Evolutionary conservation across 2,329 filamentous ascomycete species (phyloP).

Genomic region (Pseudogymnoascus sp.): DNA sequence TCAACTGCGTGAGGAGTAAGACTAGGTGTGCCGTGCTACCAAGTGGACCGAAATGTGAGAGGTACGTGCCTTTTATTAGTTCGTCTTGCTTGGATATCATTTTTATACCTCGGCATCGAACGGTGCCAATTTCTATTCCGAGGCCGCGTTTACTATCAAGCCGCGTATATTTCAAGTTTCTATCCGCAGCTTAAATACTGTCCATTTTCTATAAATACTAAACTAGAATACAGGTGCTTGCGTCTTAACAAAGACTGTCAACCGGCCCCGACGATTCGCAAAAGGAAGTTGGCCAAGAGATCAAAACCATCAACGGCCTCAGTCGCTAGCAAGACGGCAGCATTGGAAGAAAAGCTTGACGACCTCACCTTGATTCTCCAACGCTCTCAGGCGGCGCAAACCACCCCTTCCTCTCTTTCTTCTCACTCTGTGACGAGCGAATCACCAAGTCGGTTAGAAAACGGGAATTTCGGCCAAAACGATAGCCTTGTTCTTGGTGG

Average conservation of each 20-base stretch:
- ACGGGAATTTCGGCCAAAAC: background rate
- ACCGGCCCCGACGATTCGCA: conserved; percentile 10
- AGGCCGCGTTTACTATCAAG: background rate
- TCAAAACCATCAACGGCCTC: conserved; percentile 6
- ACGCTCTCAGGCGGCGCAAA: conserved; percentile 8
- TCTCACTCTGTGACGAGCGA: background rate
- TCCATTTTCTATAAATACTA: background rate
- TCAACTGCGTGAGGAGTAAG: conserved; percentile 13
- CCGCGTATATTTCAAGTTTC: background rate
- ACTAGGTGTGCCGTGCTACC: conserved; percentile 10
- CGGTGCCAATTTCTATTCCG: background rate
- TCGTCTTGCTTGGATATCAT: background rate
- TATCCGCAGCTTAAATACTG: background rate
- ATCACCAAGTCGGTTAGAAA: background rate
- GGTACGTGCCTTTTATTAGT: conserved; percentile 9
- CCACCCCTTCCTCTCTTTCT: background rate
- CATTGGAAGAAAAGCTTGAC: conserved; percentile 16
- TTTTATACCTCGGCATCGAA: background rate
- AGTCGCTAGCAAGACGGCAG: conserved; percentile 12
- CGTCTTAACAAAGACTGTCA: conserved; percentile 14
- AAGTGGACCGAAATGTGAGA: conserved; percentile 11
- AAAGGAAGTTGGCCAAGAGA: conserved; percentile 11
- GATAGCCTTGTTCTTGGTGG: background rate
- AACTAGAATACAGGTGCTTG: conserved; percentile 10
- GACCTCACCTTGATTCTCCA: conserved; percentile 14